A percentile compares a stretch with the other conserved stretches of the same genome.
phyloP scores from a whole-genome alignment of 345 rosid genomes.

The Aurinia saxatilis region DNA sequence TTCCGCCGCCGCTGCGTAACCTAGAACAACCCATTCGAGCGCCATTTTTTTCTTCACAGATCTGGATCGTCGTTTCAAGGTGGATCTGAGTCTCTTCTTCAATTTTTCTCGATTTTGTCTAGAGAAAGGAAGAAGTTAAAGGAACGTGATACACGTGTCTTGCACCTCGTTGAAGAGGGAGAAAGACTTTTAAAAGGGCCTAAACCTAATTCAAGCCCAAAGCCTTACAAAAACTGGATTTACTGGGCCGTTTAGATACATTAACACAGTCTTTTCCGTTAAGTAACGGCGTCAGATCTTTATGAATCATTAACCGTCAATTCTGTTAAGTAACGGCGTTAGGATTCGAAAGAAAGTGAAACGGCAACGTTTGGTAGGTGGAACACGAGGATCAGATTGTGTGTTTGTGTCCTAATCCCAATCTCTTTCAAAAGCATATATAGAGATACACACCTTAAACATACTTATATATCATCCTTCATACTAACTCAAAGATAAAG shows the following conservation, averaged over 20 bases:
- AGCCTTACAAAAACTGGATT: background rate
- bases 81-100: conserved; percentile 23
- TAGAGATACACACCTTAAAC: background rate
- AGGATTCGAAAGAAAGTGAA: background rate
- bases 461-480: background rate
- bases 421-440: conserved; percentile 13
- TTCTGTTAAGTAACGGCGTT: conserved; percentile 16
- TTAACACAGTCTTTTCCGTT: too few species aligned
- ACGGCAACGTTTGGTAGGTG: conserved; percentile 26
- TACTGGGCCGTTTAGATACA: too few species aligned
- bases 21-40: conserved; percentile 88
- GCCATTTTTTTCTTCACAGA: conserved; percentile 41
- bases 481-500: background rate
- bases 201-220: background rate
- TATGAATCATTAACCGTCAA: too few species aligned
- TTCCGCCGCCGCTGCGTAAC: conserved; percentile 85
- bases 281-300: too few species aligned
- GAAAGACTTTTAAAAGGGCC: background rate
- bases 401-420: conserved; percentile 14
- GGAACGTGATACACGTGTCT: conserved; percentile 21
- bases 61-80: background rate
- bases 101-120: background rate
- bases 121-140: background rate
- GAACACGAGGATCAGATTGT: conserved; percentile 20
- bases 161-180: background rate